phyloP scores from a whole-genome alignment of 768 basidiomycete species.

The Nevesoporus exiguus region DNA sequence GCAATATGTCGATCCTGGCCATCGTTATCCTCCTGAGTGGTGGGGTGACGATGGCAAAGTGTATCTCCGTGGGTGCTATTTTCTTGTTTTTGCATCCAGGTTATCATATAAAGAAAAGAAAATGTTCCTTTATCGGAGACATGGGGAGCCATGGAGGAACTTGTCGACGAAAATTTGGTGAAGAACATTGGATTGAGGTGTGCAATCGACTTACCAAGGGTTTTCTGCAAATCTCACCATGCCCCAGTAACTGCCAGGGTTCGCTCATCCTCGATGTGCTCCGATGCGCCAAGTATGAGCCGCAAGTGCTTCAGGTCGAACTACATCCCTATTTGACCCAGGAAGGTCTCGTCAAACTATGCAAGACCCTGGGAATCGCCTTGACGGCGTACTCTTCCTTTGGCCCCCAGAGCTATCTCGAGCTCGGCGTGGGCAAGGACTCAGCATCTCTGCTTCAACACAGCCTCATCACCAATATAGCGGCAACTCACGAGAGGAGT shows the following conservation, averaged over 20 bases:
- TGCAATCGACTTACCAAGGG: background rate
- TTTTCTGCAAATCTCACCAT: background rate
- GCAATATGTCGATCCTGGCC: constrained; percentile 70
- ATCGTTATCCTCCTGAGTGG: constrained; percentile 85
- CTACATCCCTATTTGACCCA: constrained; percentile 56
- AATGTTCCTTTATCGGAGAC: constrained; percentile 77
- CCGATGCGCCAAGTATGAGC: constrained; percentile 67
- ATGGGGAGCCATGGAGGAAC: constrained; percentile 77
- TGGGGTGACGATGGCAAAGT: constrained; percentile 68
- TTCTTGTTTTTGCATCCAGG: background rate
- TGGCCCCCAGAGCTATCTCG: constrained; percentile 55
- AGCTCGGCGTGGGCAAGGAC: constrained; percentile 59
- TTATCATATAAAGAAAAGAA: constrained; percentile 34
- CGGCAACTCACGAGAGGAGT: constrained; percentile 55
- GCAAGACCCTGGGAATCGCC: constrained; percentile 44
- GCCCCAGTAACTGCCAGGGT: constrained; percentile 67
- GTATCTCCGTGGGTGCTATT: constrained; percentile 46
- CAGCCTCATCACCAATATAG: constrained; percentile 41
- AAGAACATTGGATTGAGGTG: constrained; percentile 82
- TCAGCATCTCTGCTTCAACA: constrained; percentile 53
- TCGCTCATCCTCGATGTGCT: constrained; percentile 70
- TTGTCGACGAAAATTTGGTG: constrained; percentile 64
- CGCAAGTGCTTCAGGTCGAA: constrained; percentile 59
- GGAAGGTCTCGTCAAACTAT: constrained; percentile 42
- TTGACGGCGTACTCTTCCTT: constrained; percentile 57